Evolutionary conservation across 1,284 basidiomycete genomes (phyloP), one percentile per base, ranked within the genome.

Genomic region (Apiotrichum laibachii): DNA sequence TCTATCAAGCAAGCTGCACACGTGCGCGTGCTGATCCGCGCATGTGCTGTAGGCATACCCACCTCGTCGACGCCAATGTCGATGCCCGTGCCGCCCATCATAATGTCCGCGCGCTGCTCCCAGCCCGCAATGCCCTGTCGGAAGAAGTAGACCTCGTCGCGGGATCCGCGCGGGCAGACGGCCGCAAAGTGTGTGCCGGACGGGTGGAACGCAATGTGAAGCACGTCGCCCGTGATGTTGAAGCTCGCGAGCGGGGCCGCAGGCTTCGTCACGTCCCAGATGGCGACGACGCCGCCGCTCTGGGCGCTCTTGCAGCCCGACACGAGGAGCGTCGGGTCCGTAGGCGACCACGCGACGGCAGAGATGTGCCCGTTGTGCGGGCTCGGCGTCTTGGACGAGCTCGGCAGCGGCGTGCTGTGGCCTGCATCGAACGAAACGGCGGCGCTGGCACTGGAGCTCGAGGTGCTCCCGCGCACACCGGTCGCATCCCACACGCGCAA

Each of bases 101-200:
- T 58, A 9, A 74, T 60, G 60, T 77, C 75, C 2, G 61, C 59
- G 45, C 75, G 57, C 59, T 65, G 61, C 35, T 50, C 65, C 75
- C 75, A 77, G 31, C 50, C 62, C 43, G 55, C 59, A 0, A 63
- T 68, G 26, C 66, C 66, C 15, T 34, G 21, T 55, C 64, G 63
- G 57, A 64, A 75, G 63, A 75, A 74, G 57, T 62, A 64, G n/a
- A 72, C 72, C 57, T 72, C 72, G 50, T 77, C 75, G 5, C 66
- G 51, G 6, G 56, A 50, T 9, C 39, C 48, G 33, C 65, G 55
- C 1, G 70, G 68, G 49, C 68, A 72, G 11, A 72, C 70, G 13
- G 67, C 73, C 0, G 72, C 72, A 57, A 77, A 75, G 12, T 77
- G 75, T 10, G 55, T 39, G 0, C 73, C 73, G 2, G 60, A 63